Conservation (phyloP, 2,329 filamentous ascomycete genomes). For the Alternaria rosae region DNA sequence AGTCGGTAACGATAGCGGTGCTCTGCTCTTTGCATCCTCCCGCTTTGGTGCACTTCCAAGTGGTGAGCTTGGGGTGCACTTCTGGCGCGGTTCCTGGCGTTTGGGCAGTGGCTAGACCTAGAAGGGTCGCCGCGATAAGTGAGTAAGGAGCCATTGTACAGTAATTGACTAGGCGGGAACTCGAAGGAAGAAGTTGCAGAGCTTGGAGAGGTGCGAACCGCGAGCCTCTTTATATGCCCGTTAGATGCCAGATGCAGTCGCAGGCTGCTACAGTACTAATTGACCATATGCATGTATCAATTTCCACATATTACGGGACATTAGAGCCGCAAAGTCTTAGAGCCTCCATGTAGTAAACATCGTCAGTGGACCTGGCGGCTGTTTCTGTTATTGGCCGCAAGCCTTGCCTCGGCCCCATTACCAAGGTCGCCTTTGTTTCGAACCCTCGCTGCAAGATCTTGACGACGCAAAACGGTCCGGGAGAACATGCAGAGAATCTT, state of each 20-base stretch:
- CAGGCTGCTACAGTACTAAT: not conserved
- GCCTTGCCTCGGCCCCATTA: constrained; percentile 6
- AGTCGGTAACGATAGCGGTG: constrained; percentile 61
- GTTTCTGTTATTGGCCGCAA: constrained; percentile 9
- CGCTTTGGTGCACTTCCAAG: constrained; percentile 61
- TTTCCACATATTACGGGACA: constrained; percentile 1
- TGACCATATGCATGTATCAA: not conserved
- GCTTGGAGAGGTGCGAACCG: not conserved
- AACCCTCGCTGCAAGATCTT: constrained; percentile 3
- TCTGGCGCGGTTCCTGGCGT: constrained; percentile 49
- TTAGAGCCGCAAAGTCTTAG: constrained; percentile 15
- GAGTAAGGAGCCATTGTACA: constrained; percentile 34
- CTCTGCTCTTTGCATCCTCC: constrained; percentile 58
- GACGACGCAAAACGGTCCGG: constrained; percentile 4
- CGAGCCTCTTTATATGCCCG: not conserved
- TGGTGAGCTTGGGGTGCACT: constrained; percentile 60
- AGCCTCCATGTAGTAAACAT: not conserved
- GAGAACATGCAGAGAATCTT: constrained; percentile 17
- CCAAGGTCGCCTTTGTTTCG: constrained; percentile 17
- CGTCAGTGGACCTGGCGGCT: not conserved
- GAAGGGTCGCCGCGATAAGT: constrained; percentile 34
- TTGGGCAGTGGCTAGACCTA: constrained; percentile 41
- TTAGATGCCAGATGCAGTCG: not conserved
- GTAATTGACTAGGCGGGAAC: not conserved
- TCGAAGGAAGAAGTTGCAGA: not conserved